Percentiles rank a stretch among this genome's conserved stretches.
phyloP scores from a whole-genome alignment of 768 basidiomycete genomes.

The Amanita brunnescens region DNA sequence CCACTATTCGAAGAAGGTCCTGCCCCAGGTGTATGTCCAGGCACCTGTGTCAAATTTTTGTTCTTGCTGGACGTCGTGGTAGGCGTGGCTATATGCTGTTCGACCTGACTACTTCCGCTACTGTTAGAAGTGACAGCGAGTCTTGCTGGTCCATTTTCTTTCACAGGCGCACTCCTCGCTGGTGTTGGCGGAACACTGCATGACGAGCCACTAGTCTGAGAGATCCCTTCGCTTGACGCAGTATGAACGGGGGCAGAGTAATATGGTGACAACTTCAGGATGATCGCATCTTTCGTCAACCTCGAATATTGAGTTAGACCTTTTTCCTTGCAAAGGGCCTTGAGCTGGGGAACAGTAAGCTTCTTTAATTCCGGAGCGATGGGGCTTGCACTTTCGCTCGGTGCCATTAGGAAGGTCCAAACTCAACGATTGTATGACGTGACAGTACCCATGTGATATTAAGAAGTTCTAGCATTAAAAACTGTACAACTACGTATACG shows the following conservation, averaged over 20 bases:
- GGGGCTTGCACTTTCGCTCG: slow-evolving; percentile 1
- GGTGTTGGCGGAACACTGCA: not conserved
- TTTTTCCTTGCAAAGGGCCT: slow-evolving; percentile 57
- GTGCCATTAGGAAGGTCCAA: not conserved
- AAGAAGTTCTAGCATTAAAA: too few relatives aligned
- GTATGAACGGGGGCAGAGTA: not conserved
- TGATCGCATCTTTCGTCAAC: slow-evolving; percentile 46
- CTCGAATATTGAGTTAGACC: slow-evolving; percentile 60
- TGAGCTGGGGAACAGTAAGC: slow-evolving; percentile 56
- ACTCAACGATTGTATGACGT: not conserved
- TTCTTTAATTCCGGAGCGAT: slow-evolving; percentile 23
- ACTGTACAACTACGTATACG: too few relatives aligned
- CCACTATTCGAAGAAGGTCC: not conserved
- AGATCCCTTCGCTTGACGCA: not conserved
- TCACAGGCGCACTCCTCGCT: not conserved
- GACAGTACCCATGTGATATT: too few relatives aligned
- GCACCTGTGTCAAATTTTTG: not conserved
- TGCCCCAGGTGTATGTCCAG: not conserved
- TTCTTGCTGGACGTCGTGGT: not conserved
- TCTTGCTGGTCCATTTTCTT: not conserved
- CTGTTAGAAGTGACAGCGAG: not conserved
- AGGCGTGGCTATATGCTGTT: not conserved
- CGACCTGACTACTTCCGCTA: too few relatives aligned
- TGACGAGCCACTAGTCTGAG: not conserved
- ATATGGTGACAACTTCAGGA: slow-evolving; percentile 35